Evolutionary conservation across 1,284 basidiomycete genomes (phyloP).

Genomic region (Tylopilus sp.): DNA sequence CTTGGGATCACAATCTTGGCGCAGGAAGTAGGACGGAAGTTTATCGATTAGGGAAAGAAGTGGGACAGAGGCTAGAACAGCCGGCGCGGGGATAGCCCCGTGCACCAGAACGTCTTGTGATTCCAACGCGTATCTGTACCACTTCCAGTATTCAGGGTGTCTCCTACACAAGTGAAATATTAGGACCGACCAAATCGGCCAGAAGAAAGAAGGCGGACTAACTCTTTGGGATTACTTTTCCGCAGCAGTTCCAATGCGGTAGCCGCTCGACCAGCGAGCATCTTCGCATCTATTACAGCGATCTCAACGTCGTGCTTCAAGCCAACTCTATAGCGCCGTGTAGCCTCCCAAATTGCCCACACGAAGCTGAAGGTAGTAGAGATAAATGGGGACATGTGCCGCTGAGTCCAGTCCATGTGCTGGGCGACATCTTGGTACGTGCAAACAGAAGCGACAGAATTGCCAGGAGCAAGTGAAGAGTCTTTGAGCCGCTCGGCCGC

Average conservation of each 20-base stretch:
- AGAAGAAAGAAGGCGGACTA: constrained; percentile 43
- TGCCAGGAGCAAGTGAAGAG: constrained; percentile 33
- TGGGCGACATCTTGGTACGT: constrained; percentile 71
- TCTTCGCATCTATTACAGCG: constrained; percentile 76
- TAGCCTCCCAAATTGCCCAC: constrained; percentile 85
- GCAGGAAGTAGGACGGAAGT: constrained; percentile 77
- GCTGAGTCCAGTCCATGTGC: constrained; percentile 83
- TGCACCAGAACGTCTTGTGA: constrained; percentile 80
- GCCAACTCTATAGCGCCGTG: constrained; percentile 73
- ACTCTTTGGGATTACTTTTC: constrained; percentile 65
- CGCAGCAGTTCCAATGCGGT: constrained; percentile 73
- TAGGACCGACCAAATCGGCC: constrained; percentile 4
- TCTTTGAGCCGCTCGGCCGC: constrained; percentile 51
- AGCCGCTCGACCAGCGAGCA: constrained; percentile 64
- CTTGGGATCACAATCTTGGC: constrained; percentile 48
- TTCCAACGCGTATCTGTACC: constrained; percentile 78
- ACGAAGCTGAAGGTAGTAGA: constrained; percentile 82
- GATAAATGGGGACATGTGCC: constrained; percentile 72
- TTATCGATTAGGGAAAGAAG: constrained; percentile 70
- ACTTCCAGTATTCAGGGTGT: constrained; percentile 74
- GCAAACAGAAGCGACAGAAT: constrained; percentile 47
- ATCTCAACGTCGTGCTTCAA: constrained; percentile 81
- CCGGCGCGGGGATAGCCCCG: constrained; percentile 71
- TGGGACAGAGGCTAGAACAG: constrained; percentile 76
- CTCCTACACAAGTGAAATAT: constrained; percentile 54